phyloP scores from a whole-genome alignment of 306 rosid genomes.

The Quercus cerris region DNA sequence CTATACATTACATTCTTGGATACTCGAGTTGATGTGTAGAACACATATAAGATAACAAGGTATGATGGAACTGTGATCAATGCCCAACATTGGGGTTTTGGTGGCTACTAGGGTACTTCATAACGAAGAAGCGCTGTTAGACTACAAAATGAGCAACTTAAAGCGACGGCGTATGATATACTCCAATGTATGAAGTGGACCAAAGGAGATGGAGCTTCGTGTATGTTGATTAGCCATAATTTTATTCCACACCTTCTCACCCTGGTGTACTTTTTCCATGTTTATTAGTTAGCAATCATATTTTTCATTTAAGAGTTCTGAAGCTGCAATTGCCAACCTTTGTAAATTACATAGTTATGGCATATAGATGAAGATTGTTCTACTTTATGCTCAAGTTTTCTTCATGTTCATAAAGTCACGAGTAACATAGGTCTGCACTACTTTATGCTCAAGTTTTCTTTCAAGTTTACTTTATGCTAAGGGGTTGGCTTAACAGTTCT shows the following conservation, averaged over 20 bases:
- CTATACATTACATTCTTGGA: conserved; percentile 77
- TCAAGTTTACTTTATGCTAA: too few relatives aligned
- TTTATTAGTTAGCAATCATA: neutral
- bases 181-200: conserved; percentile 81
- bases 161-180: conserved; percentile 71
- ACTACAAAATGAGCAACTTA: conserved; percentile 82
- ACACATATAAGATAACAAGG: conserved; percentile 81
- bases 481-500: too few relatives aligned
- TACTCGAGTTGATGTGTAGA: conserved; percentile 72
- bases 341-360: neutral
- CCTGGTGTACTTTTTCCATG: neutral
- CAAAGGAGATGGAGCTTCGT: conserved; percentile 77
- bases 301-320: neutral
- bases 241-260: neutral
- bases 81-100: conserved; percentile 84
- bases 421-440: too few relatives aligned
- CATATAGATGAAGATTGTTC: neutral
- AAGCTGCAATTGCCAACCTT: neutral
- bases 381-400: too few relatives aligned
- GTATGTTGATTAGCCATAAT: neutral
- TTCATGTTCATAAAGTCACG: too few relatives aligned
- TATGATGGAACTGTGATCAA: conserved; percentile 79
- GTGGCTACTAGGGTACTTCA: conserved; percentile 67
- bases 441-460: too few relatives aligned
- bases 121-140: conserved; percentile 73